Evolutionary conservation across 2,329 filamentous ascomycete species (phyloP), one percentile per base, ranked within the genome.

Genomic region (Cladophialophora yegresii): DNA sequence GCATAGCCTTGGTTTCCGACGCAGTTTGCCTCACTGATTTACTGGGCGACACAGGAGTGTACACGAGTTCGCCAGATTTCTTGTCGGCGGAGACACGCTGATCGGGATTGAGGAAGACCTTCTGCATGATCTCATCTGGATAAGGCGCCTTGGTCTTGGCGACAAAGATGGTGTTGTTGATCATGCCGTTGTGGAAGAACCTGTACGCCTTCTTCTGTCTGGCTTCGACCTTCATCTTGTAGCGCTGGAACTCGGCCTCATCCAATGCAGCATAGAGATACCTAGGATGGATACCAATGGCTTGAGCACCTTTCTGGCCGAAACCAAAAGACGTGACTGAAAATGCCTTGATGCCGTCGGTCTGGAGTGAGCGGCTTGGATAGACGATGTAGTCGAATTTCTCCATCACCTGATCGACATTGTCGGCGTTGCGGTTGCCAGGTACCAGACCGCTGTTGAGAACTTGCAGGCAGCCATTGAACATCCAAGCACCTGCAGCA

Each of bases 281-380:
- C 80, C 90, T 93, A 75, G 96, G 92, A 77, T 99, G 95, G 58
- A 99, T 89, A 83, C 93, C 95, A 74, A 99, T 96, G 50, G 90
- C 93, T 79, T 99, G 96, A 28, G 95, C 91, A 75, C 95, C 95
- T 87, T 99, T 99, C 80, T 99, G 95, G 72, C 95, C 95, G 83
- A 99, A 99, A 79, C 95, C 95, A 78, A 99, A 99, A 0, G 96
- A 99, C 6, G 96, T 99, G 69, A 99, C 92, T 0, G 92, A 96
- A 85, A 99, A 98, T 13, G 95, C 96, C 82, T 98, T 99, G 83
- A 99, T 85, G 69, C 95, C 95, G 74, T 99, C 95, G 7, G 95
- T 99, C 82, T 99, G 95, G 72, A 99, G 93, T 77, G 87, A 90
- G 73, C 91, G 90, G 80, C 90, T 96, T 54, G 95, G 95, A 80